Evolutionary conservation across 2,329 filamentous ascomycete genomes (phyloP).

Genomic region (Clarireedia paspali): DNA sequence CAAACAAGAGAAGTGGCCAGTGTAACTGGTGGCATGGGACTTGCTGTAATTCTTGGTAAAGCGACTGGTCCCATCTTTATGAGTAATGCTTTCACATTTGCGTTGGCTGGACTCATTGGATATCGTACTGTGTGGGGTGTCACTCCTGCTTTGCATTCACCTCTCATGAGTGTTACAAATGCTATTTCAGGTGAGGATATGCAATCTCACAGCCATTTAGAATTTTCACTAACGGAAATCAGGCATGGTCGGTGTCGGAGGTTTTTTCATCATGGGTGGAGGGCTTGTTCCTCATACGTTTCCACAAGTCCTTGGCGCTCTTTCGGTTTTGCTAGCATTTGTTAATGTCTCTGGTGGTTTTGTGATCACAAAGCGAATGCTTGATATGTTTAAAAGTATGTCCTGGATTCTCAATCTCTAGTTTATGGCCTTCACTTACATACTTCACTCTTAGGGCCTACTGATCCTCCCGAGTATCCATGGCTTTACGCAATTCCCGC

Average conservation of each 20-base stretch:
- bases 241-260: slow-evolving; percentile 81
- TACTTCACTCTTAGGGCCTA: slow-evolving; percentile 45
- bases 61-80: slow-evolving; percentile 78
- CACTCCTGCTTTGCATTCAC: slow-evolving; percentile 73
- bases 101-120: slow-evolving; percentile 75
- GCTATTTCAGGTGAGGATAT: slow-evolving; percentile 62
- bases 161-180: slow-evolving; percentile 88
- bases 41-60: slow-evolving; percentile 70
- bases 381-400: slow-evolving; percentile 79
- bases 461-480: slow-evolving; percentile 80
- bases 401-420: not conserved
- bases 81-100: slow-evolving; percentile 79
- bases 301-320: slow-evolving; percentile 69
- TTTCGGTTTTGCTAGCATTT: slow-evolving; percentile 77
- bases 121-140: slow-evolving; percentile 89
- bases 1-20: slow-evolving; percentile 66
- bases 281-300: slow-evolving; percentile 70
- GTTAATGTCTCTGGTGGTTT: slow-evolving; percentile 87
- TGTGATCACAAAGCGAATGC: slow-evolving; percentile 86
- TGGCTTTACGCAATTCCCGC: slow-evolving; percentile 80
- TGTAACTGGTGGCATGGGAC: slow-evolving; percentile 71
- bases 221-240: slow-evolving; percentile 14
- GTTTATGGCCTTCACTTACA: not conserved
- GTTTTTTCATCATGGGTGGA: slow-evolving; percentile 82
- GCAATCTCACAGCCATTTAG: slow-evolving; percentile 13